These are phyloP conservation scores for Ganoderma resinaceum DNA, from an alignment of 1,284 basidiomycete genomes.

Conservation along the genomic window DNA sequence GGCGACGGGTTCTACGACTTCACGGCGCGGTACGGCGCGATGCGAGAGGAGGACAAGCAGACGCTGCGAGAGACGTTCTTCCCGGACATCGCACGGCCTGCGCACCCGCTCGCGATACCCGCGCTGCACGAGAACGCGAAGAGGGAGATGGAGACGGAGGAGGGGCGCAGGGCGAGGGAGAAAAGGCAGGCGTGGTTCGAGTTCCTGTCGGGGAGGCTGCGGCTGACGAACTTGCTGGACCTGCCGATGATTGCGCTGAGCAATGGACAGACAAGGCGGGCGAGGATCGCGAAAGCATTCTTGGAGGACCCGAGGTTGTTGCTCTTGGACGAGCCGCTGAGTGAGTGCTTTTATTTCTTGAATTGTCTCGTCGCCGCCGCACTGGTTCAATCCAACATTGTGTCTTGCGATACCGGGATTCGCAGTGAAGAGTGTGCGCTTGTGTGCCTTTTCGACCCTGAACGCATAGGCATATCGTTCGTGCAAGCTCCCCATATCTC, in stretches of 20 bases:
- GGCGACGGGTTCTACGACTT: constrained; percentile 90
- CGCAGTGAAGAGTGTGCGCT: too few species aligned
- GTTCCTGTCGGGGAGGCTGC: constrained; percentile 58
- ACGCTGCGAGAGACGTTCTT: constrained; percentile 79
- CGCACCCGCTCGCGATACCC: constrained; percentile 40
- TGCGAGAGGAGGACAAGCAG: constrained; percentile 81
- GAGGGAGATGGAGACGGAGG: constrained; percentile 23
- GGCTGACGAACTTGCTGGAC: constrained; percentile 71
- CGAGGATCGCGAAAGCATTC: constrained; percentile 84
- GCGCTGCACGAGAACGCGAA: constrained; percentile 40
- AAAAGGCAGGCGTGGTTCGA: constrained; percentile 51
- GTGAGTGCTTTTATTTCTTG: constrained; percentile 48
- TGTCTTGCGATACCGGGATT: too few species aligned
- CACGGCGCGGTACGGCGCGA: constrained; percentile 87
- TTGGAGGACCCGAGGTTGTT: constrained; percentile 75
- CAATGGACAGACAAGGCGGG: constrained; percentile 92
- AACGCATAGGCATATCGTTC: too few species aligned
- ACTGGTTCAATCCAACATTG: background rate
- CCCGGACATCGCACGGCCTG: constrained; percentile 48
- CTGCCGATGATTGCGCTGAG: constrained; percentile 84
- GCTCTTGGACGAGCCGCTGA: constrained; percentile 87
- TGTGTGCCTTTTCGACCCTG: too few species aligned
- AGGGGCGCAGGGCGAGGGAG: constrained; percentile 32
- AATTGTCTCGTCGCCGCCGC: background rate
- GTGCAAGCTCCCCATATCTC: too few species aligned